Conservation (phyloP, 768 basidiomycete species). For the Fomitopsis serialis region DNA sequence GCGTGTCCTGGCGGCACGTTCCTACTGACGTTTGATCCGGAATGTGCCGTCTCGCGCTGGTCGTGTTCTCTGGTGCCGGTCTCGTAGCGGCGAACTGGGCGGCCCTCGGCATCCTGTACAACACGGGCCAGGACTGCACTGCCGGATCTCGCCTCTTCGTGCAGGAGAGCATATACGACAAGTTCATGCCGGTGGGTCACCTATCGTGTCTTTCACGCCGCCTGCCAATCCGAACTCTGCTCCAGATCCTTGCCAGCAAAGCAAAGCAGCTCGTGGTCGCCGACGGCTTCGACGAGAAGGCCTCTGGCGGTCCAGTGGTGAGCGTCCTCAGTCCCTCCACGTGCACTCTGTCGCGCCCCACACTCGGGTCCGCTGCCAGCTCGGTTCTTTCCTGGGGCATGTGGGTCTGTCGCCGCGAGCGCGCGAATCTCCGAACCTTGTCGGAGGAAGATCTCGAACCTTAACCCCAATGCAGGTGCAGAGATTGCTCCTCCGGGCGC, state of each 20-base stretch:
- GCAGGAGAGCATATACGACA: constrained; percentile 83
- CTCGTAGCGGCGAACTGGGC: constrained; percentile 77
- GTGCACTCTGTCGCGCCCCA: not conserved
- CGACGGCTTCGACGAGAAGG: constrained; percentile 72
- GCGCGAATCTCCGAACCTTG: not conserved
- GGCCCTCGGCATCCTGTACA: constrained; percentile 81
- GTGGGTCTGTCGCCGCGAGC: not conserved
- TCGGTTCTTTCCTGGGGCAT: not conserved
- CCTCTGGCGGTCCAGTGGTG: constrained; percentile 82
- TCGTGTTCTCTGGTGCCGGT: too few relatives aligned
- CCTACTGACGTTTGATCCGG: too few relatives aligned
- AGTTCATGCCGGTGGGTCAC: constrained; percentile 48
- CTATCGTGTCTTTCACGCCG: not conserved
- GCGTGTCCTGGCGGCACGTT: not conserved
- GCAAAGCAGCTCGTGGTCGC: constrained; percentile 70
- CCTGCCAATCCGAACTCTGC: not conserved
- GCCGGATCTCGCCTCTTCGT: constrained; percentile 89
- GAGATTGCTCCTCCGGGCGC: too few relatives aligned
- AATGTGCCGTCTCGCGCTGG: too few relatives aligned
- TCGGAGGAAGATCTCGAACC: not conserved
- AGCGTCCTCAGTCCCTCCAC: constrained; percentile 20
- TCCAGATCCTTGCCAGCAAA: constrained; percentile 48
- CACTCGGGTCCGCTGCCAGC: too few relatives aligned
- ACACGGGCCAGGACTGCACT: constrained; percentile 90
- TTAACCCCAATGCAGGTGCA: constrained; percentile 1